A percentile compares a stretch with the other conserved stretches of the same genome.
Conservation (phyloP, 2,329 filamentous ascomycete species). For the Cadophora malorum region DNA sequence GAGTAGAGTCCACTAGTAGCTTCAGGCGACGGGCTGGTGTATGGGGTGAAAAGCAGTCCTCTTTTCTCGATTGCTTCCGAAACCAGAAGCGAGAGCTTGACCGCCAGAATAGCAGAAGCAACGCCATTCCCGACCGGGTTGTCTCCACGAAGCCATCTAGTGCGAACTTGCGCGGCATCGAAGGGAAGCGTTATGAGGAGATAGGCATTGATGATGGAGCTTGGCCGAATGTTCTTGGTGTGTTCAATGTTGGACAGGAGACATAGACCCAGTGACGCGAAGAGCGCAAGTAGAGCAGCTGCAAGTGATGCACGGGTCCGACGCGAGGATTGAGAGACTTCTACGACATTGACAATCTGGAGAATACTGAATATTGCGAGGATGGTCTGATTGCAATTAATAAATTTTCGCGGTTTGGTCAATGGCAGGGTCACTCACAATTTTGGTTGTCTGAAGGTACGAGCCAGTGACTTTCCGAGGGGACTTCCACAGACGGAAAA, state of each 20-base stretch:
- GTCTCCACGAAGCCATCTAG: constrained; percentile 31
- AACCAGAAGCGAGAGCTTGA: constrained; percentile 35
- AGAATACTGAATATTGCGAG: constrained; percentile 31
- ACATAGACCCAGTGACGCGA: constrained; percentile 29
- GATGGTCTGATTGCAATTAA: constrained; percentile 26
- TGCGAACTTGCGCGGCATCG: constrained; percentile 37
- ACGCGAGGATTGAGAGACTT: constrained; percentile 27
- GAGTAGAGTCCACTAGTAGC: constrained; percentile 46
- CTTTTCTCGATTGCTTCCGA: constrained; percentile 36
- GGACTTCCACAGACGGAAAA: constrained; percentile 31
- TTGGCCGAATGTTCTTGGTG: constrained; percentile 34
- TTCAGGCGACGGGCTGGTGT: constrained; percentile 36
- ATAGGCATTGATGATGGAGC: constrained; percentile 37
- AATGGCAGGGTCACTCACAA: constrained; percentile 22
- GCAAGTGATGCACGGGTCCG: constrained; percentile 34
- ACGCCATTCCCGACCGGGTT: constrained; percentile 16
- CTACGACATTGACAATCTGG: constrained; percentile 32
- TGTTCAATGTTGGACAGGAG: constrained; percentile 39
- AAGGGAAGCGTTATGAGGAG: constrained; percentile 37
- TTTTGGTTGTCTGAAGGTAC: constrained; percentile 33
- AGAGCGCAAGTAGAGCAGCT: constrained; percentile 34
- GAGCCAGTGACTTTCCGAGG: constrained; percentile 31
- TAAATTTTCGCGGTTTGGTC: not conserved
- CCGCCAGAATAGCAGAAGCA: constrained; percentile 26
- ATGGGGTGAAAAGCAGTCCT: constrained; percentile 25